Percentiles rank a stretch among this genome's conserved stretches.
Evolutionary conservation across 2,329 filamentous ascomycete species (phyloP).

Genomic region (Dothideomycetes sp.): DNA sequence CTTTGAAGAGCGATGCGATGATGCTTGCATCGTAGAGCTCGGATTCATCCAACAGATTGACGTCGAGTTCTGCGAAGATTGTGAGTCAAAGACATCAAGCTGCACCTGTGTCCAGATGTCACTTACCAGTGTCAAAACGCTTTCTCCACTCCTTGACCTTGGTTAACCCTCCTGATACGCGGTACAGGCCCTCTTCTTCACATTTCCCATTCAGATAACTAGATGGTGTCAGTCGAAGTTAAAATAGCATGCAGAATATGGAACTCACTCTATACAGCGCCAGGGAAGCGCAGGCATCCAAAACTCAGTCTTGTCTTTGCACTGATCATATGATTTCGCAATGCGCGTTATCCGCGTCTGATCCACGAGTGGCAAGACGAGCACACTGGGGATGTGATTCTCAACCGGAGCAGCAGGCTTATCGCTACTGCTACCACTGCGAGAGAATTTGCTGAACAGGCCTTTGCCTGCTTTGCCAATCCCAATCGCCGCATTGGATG

Average conservation of each 20-base stretch:
- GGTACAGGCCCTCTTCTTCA: constrained; percentile 86
- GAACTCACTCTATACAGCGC: constrained; percentile 72
- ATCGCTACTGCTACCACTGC: constrained; percentile 61
- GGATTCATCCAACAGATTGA: constrained; percentile 77
- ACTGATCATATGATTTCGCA: constrained; percentile 76
- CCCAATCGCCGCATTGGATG: constrained; percentile 61
- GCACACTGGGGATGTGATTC: constrained; percentile 72
- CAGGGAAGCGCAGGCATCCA: constrained; percentile 97
- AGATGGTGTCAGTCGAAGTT: constrained; percentile 9
- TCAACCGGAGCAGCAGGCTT: constrained; percentile 53
- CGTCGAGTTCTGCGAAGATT: constrained; percentile 56
- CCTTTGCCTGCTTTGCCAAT: constrained; percentile 60
- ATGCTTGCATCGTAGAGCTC: constrained; percentile 95
- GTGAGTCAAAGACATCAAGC: constrained; percentile 4
- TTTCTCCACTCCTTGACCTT: constrained; percentile 92
- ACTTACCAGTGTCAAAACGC: constrained; percentile 70
- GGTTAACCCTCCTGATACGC: constrained; percentile 79
- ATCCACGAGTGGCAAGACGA: constrained; percentile 76
- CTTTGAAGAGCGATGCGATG: constrained; percentile 90
- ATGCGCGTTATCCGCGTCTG: constrained; percentile 88
- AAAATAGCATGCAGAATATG: no score
- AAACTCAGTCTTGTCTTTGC: constrained; percentile 90
- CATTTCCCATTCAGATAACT: constrained; percentile 83
- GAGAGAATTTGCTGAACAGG: constrained; percentile 66
- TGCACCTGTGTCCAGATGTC: constrained; percentile 5